phyloP scores from a whole-genome alignment of 1,139 yeast genomes.

The Yamadazyma sp. region DNA sequence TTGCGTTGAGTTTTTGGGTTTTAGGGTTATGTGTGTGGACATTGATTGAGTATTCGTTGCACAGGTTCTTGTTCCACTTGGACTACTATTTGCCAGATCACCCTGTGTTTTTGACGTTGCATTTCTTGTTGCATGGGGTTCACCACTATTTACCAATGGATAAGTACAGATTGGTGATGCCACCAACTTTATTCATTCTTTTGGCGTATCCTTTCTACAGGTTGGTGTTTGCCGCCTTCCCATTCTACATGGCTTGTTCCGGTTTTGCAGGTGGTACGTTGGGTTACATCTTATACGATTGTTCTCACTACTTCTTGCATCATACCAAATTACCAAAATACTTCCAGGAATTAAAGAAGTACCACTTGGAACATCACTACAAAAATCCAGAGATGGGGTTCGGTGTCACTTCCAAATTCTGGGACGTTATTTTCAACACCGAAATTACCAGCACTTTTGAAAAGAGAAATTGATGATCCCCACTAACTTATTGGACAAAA shows the following conservation, averaged over 20 bases:
- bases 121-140: constrained; percentile 90
- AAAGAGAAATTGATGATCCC: constrained; percentile 25
- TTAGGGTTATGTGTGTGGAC: constrained; percentile 90
- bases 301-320: constrained; percentile 83
- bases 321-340: constrained; percentile 78
- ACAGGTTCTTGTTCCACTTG: constrained; percentile 89
- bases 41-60: constrained; percentile 80
- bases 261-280: constrained; percentile 91
- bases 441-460: constrained; percentile 40
- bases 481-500: too few species aligned
- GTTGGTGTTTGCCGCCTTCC: constrained; percentile 39
- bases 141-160: constrained; percentile 99
- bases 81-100: constrained; percentile 84
- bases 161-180: constrained; percentile 86
- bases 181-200: constrained; percentile 74
- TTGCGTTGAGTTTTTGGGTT: constrained; percentile 45
- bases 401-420: constrained; percentile 90
- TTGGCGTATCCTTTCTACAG: constrained; percentile 47
- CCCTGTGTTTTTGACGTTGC: constrained; percentile 71
- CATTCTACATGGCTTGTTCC: constrained; percentile 49
- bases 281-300: constrained; percentile 89
- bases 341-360: constrained; percentile 76
- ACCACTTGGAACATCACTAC: constrained; percentile 96
- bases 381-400: constrained; percentile 94
- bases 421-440: constrained; percentile 92